phyloP scores from a whole-genome alignment of 305 asterid genomes.

The Ajuga reptans region DNA sequence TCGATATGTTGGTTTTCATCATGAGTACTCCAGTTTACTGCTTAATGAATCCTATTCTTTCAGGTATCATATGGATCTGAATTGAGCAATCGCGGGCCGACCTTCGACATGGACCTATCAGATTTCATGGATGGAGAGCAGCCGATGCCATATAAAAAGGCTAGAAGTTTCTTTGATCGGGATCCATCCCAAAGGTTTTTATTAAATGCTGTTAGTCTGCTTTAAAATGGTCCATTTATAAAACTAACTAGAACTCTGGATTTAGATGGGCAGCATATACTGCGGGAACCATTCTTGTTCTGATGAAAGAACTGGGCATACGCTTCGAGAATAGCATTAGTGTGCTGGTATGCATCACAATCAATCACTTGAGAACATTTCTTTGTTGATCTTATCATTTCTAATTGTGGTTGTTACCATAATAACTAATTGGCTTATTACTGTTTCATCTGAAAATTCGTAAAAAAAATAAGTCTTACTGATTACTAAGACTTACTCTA shows the following conservation, averaged over 20 bases:
- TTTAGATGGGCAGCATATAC: constrained; percentile 97
- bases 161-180: constrained; percentile 73
- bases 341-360: constrained; percentile 49
- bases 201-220: constrained; percentile 5
- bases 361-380: background rate
- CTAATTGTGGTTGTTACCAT: background rate
- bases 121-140: constrained; percentile 84
- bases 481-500: no score
- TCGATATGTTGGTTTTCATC: background rate
- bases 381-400: background rate
- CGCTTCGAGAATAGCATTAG: constrained; percentile 75
- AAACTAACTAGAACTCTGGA: constrained; percentile 30
- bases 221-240: constrained; percentile 6
- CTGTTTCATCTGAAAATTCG: background rate
- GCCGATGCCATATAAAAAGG: constrained; percentile 73
- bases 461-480: no score
- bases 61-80: constrained; percentile 98
- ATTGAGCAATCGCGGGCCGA: constrained; percentile 96
- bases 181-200: constrained; percentile 92
- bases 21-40: background rate
- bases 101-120: constrained; percentile 93
- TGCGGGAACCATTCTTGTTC: constrained; percentile 91
- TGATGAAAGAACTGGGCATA: constrained; percentile 79
- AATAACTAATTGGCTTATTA: background rate
- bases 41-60: constrained; percentile 8